Evolutionary conservation across 1,284 basidiomycete genomes (phyloP).

Genomic region (Ustilago curta): DNA sequence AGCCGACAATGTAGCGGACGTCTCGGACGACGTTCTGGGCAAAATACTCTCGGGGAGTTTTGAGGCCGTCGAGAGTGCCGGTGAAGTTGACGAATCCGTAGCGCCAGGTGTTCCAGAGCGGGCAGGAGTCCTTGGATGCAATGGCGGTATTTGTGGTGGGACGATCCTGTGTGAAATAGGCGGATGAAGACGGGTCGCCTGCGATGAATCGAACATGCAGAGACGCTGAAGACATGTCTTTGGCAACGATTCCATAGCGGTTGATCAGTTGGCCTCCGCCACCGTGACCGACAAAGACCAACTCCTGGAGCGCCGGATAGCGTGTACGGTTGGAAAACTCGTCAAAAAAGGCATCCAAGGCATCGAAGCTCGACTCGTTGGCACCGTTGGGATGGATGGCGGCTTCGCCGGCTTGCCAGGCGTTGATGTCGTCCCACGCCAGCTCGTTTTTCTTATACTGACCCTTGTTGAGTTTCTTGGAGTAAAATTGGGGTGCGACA

Average conservation of each 20-base stretch:
- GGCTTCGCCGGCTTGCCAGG: conserved; percentile 63
- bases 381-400: conserved; percentile 60
- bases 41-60: conserved; percentile 59
- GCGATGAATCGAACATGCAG: conserved; percentile 60
- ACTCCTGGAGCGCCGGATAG: conserved; percentile 57
- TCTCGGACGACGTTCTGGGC: conserved; percentile 57
- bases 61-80: conserved; percentile 47
- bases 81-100: conserved; percentile 65
- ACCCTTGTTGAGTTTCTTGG: conserved; percentile 49
- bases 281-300: conserved; percentile 67
- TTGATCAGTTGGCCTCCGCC: conserved; percentile 67
- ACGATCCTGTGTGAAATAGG: conserved; percentile 64
- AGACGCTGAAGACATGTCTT: conserved; percentile 24
- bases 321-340: conserved; percentile 48
- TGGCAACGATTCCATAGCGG: conserved; percentile 62
- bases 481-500: conserved; percentile 65
- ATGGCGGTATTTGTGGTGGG: conserved; percentile 50
- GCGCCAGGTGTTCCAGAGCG: conserved; percentile 64
- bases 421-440: conserved; percentile 64
- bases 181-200: conserved; percentile 60
- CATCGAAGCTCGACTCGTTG: conserved; percentile 59
- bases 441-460: conserved; percentile 57
- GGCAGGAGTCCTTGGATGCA: conserved; percentile 49
- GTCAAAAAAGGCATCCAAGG: conserved; percentile 60
- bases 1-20: conserved; percentile 63